Conservation (phyloP, 345 rosid genomes). For the Carallia brachiata region DNA sequence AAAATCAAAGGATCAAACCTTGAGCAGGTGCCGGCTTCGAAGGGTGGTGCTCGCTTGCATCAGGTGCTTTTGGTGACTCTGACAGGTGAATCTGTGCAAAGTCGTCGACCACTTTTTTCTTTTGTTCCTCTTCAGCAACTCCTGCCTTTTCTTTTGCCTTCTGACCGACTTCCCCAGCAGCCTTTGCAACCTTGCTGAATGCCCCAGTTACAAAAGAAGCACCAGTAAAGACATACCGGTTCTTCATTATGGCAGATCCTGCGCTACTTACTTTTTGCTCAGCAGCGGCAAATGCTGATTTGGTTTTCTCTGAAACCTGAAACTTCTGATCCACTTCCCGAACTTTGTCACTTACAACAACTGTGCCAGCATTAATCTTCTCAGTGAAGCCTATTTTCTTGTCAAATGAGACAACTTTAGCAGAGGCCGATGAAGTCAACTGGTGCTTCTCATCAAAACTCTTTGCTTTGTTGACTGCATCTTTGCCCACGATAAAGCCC, state of each 20-base stretch:
- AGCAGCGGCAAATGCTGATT: constrained; percentile 79
- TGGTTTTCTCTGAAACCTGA: constrained; percentile 95
- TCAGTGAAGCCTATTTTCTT: constrained; percentile 78
- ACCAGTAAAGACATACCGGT: constrained; percentile 72
- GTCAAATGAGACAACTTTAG: constrained; percentile 82
- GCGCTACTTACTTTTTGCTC: constrained; percentile 85
- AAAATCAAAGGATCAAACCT: constrained; percentile 55
- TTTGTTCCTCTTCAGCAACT: constrained; percentile 72
- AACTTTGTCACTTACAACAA: constrained; percentile 74
- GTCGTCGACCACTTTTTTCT: constrained; percentile 81
- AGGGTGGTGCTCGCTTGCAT: constrained; percentile 38
- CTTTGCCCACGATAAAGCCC: constrained; percentile 87
- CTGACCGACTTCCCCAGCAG: constrained; percentile 96
- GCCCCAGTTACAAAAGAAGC: constrained; percentile 89
- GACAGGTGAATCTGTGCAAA: constrained; percentile 79
- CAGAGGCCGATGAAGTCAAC: constrained; percentile 81
- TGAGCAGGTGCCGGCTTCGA: constrained; percentile 52
- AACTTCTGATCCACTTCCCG: constrained; percentile 91
- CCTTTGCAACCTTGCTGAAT: constrained; percentile 75
- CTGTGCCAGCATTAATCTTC: constrained; percentile 72
- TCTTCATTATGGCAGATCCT: constrained; percentile 92
- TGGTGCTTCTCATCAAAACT: constrained; percentile 85
- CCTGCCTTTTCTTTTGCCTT: constrained; percentile 89
- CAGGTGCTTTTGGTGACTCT: constrained; percentile 63
- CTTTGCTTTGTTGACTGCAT: constrained; percentile 85